Conservation (phyloP, 139 green algal species). For the Coelastrella sp. region DNA sequence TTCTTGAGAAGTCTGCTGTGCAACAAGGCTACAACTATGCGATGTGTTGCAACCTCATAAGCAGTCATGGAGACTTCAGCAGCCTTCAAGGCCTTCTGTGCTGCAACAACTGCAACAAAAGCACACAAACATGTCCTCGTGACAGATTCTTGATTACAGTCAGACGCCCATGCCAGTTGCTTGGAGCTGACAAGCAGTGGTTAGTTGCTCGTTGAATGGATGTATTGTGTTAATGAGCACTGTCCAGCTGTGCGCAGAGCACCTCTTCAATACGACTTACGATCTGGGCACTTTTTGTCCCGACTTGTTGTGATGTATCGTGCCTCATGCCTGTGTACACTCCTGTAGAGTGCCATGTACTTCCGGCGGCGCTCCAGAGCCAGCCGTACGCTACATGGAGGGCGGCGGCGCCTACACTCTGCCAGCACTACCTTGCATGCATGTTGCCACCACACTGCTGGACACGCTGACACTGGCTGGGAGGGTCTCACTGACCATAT, state of each 20-base stretch:
- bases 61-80: constrained; percentile 39
- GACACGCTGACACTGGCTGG: constrained; percentile 21
- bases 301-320: constrained; percentile 3
- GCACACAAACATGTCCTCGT: background rate
- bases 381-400: constrained; percentile 30
- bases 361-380: constrained; percentile 40
- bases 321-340: constrained; percentile 35
- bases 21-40: constrained; percentile 39
- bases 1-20: constrained; percentile 30
- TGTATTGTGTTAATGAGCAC: no score
- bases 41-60: constrained; percentile 39
- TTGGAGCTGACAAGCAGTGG: no score
- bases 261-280: no score
- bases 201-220: no score
- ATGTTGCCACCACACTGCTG: constrained; percentile 66
- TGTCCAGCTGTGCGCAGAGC: no score
- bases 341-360: constrained; percentile 50
- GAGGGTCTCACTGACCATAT: constrained; percentile 29
- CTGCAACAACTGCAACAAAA: constrained; percentile 9
- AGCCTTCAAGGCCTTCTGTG: background rate
- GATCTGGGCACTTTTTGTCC: background rate
- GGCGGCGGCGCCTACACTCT: constrained; percentile 52
- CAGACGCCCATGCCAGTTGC: no score
- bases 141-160: no score
- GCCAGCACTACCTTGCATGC: constrained; percentile 50